Evolutionary conservation across 2,329 filamentous ascomycete genomes (phyloP), one percentile per base, ranked within the genome.

Genomic region (Monosporascus sp.): DNA sequence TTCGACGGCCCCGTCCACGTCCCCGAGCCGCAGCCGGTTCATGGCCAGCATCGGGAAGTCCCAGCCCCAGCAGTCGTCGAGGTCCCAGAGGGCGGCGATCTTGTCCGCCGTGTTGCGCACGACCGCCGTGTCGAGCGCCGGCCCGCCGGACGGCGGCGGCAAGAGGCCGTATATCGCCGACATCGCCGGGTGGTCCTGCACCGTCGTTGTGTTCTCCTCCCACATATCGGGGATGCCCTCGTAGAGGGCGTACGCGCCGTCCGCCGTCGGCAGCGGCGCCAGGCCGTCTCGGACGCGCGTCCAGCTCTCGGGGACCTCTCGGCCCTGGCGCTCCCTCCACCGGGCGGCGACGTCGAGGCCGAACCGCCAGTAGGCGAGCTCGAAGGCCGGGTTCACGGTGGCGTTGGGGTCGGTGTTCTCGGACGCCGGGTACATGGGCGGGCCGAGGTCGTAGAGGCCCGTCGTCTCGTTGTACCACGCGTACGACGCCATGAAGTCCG

Each of bases 331-430:
- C 47, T 66, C 54, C 61, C 79, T 80, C 82, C 82, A 85, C 9
- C 66, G 59, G 2, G 72, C 69, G 3, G 82, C 82, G 1, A 83
- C 64, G 24, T 79, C 73, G 17, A 85, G 71, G 1, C 82, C 82
- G 55, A 85, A 85, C 17, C 78, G 73, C 81, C 81, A 85, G 65
- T 85, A 85, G 7, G 81, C 77, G 6, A 81, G 68, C 67, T 85
- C 82, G 52, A 85, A 85, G 0, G 80, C 76, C 19, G 82, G 79
- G 59, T 85, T 85, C 2, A 78, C 62, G 0, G 81, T 84, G 1
- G 61, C 66, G 55, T 84, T 83, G 1, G 81, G 80, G 11, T 74
- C 73, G 0, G 82, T 84, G 57, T 84, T 85, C 60, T 85, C 82
- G 1, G 77, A 74, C 1, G 72, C 75, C 0, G 73, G 73, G 20